Evolutionary conservation across 768 basidiomycete genomes (phyloP).

Genomic region (Russula lepida): DNA sequence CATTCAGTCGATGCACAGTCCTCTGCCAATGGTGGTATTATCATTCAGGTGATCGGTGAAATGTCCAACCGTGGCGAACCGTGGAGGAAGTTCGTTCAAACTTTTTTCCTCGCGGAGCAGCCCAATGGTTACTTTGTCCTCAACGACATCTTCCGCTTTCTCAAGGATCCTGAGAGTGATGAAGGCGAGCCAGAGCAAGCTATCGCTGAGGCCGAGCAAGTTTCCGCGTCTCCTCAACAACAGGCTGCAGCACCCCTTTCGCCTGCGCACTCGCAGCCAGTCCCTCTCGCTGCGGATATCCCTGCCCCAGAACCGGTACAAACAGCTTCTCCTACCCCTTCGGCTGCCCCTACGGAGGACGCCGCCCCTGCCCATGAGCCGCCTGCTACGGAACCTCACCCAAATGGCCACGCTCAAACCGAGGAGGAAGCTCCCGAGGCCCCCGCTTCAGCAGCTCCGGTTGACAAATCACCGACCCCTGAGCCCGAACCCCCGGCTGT

Average conservation of each 20-base stretch:
- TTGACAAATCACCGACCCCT: slow-evolving; percentile 28
- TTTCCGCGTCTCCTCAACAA: slow-evolving; percentile 36
- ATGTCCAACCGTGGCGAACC: slow-evolving; percentile 89
- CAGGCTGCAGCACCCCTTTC: slow-evolving; percentile 20
- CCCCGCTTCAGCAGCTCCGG: slow-evolving; percentile 25
- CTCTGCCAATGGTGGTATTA: slow-evolving; percentile 89
- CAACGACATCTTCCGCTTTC: slow-evolving; percentile 99
- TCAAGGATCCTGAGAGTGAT: slow-evolving; percentile 82
- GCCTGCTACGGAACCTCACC: slow-evolving; percentile 26
- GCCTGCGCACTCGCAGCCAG: slow-evolving; percentile 17
- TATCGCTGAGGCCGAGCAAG: slow-evolving; percentile 39
- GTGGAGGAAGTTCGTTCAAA: slow-evolving; percentile 99
- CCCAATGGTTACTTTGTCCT: slow-evolving; percentile 99
- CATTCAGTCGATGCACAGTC: slow-evolving; percentile 97
- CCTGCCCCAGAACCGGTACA: slow-evolving; percentile 29
- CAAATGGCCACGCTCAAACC: slow-evolving; percentile 27
- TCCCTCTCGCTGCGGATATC: slow-evolving; percentile 24
- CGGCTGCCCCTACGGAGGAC: slow-evolving; percentile 30
- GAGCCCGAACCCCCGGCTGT: slow-evolving; percentile 28
- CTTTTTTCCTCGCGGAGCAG: slow-evolving; percentile 99
- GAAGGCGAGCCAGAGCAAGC: slow-evolving; percentile 31
- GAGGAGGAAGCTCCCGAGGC: slow-evolving; percentile 32
- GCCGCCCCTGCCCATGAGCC: slow-evolving; percentile 29
- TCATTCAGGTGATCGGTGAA: slow-evolving; percentile 99
- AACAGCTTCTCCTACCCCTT: slow-evolving; percentile 36